Percentiles rank a stretch among this genome's conserved stretches.
Conservation (phyloP, 441 rosid genomes). For the Dalechampia spathulata region DNA sequence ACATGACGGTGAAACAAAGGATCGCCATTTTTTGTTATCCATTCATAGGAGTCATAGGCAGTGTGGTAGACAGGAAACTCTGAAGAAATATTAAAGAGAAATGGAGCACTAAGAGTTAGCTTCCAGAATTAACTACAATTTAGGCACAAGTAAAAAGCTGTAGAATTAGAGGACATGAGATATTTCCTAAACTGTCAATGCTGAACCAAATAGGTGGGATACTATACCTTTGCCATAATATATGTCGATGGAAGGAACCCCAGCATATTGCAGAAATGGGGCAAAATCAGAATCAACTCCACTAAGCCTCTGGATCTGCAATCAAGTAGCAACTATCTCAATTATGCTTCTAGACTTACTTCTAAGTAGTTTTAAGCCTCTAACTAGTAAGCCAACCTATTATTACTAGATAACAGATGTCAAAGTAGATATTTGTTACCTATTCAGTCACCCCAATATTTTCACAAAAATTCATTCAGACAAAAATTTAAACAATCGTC, state of each 20-base stretch:
- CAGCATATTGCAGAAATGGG: conserved; percentile 86
- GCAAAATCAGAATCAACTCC: conserved; percentile 88
- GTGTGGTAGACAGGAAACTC: conserved; percentile 95
- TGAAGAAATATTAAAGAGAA: too few relatives aligned
- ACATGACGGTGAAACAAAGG: conserved; percentile 83
- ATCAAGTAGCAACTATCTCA: conserved; percentile 12
- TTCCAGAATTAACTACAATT: too few relatives aligned
- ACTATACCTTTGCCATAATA: conserved; percentile 78
- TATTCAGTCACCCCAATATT: not conserved
- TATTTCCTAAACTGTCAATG: too few relatives aligned
- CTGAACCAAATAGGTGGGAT: not conserved
- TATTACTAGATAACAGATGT: not conserved
- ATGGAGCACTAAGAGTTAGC: too few relatives aligned
- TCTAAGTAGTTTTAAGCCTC: too few relatives aligned
- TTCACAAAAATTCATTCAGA: not conserved
- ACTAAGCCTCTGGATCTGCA: conserved; percentile 79
- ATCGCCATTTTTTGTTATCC: conserved; percentile 67
- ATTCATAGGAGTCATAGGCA: conserved; percentile 74
- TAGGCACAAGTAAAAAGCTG: too few relatives aligned
- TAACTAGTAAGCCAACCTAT: too few relatives aligned
- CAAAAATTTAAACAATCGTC: not conserved
- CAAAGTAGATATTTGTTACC: not conserved
- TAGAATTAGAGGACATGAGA: too few relatives aligned
- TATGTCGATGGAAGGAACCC: conserved; percentile 77
- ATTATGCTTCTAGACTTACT: conserved; percentile 4